phyloP scores from a whole-genome alignment of 352 stramenopile species.

The Plasmopara halstedii region DNA sequence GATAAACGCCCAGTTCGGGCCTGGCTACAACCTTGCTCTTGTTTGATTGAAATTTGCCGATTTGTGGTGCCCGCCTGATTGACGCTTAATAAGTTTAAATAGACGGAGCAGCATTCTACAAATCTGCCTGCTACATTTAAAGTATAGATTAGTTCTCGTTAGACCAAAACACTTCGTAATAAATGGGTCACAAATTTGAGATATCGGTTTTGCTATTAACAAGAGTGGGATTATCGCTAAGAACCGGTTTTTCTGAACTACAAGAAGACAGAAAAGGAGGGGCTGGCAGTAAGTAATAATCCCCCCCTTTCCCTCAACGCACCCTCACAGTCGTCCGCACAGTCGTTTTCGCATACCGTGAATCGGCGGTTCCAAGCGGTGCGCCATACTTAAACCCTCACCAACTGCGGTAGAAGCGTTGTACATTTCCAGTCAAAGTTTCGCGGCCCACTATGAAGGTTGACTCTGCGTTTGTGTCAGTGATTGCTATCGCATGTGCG shows the following conservation, averaged over 20 bases:
- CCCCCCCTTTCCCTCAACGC: conserved; percentile 2
- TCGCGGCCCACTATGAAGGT: conserved; percentile 26
- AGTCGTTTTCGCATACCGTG: conserved; percentile 2
- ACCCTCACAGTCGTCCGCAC: background rate
- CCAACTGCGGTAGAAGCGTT: conserved; percentile 2
- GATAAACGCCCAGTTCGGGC: background rate
- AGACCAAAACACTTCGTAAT: background rate
- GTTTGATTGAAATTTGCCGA: background rate
- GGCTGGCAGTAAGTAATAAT: conserved; percentile 15
- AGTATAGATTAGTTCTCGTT: background rate
- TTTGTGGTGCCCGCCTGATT: background rate
- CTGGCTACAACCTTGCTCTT: background rate
- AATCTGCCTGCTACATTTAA: background rate
- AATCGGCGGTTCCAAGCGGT: conserved; percentile 24
- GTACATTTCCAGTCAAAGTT: conserved; percentile 11
- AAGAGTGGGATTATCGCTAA: background rate
- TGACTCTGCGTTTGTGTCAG: conserved; percentile 15
- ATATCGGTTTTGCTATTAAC: background rate
- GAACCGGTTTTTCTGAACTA: background rate
- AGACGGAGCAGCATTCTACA: background rate
- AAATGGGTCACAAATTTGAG: background rate
- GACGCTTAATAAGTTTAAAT: background rate
- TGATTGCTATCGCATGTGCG: conserved; percentile 16
- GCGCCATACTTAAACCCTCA: background rate
- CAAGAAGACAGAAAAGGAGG: background rate